phyloP scores from a whole-genome alignment of 2,329 filamentous ascomycete species.

The Boeremia lycopersici region DNA sequence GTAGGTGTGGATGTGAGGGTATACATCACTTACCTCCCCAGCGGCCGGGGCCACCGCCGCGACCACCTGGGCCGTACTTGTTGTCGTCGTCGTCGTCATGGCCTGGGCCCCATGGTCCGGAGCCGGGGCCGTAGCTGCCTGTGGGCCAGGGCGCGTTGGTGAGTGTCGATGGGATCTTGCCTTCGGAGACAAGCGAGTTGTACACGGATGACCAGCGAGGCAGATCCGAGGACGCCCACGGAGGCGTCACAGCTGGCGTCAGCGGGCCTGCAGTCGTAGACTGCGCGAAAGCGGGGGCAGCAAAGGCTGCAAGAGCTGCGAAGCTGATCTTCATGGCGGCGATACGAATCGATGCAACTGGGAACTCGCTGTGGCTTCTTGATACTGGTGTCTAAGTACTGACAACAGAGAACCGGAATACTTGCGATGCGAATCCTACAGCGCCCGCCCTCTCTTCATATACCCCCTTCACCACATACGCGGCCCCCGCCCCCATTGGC shows the following conservation, averaged over 20 bases:
- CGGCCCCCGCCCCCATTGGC: conserved; percentile 12
- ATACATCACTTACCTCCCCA: conserved; percentile 28
- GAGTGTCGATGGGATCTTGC: conserved; percentile 34
- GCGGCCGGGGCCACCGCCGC: conserved; percentile 18
- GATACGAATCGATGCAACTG: too few species aligned
- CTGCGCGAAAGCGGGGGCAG: conserved; percentile 1
- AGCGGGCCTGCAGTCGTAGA: conserved; percentile 1
- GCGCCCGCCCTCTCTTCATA: conserved; percentile 8
- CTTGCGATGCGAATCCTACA: neutral
- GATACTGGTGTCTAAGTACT: too few species aligned
- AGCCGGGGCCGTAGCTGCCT: conserved; percentile 27
- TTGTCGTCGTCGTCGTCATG: neutral
- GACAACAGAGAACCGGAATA: too few species aligned
- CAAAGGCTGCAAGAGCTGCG: conserved; percentile 7
- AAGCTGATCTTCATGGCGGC: conserved; percentile 11
- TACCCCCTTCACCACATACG: conserved; percentile 11
- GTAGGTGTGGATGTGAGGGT: neutral
- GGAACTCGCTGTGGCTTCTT: too few species aligned
- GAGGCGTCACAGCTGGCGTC: conserved; percentile 15
- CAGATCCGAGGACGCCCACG: conserved; percentile 30
- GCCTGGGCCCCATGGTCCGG: conserved; percentile 28
- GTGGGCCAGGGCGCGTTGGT: conserved; percentile 34
- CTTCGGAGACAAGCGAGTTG: conserved; percentile 31
- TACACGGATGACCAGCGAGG: conserved; percentile 35
- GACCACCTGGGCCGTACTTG: conserved; percentile 13